These are phyloP conservation scores for Penicillium herquei DNA, from an alignment of 495 filamentous ascomycete genomes.

Conservation along the genomic window DNA sequence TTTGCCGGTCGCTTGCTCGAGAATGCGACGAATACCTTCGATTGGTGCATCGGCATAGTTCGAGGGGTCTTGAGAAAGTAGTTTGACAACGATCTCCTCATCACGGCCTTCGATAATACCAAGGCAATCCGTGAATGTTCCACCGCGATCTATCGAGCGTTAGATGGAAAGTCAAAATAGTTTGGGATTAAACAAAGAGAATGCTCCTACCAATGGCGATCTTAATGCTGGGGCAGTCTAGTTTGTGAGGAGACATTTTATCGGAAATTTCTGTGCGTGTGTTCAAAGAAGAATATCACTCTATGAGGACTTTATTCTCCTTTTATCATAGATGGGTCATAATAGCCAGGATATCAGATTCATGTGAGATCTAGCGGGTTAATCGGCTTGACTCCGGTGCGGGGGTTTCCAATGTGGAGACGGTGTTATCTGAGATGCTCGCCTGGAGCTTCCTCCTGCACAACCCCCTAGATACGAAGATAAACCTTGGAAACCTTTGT, in stretches of 20 bases:
- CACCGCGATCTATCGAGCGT: conserved; percentile 18
- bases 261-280: not conserved
- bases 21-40: conserved; percentile 19
- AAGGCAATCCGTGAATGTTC: conserved; percentile 23
- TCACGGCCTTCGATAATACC: conserved; percentile 14
- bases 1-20: conserved; percentile 21
- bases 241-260: conserved; percentile 16
- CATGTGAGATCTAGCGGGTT: too few relatives aligned
- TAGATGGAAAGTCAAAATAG: not conserved
- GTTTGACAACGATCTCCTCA: conserved; percentile 19
- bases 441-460: conserved; percentile 10
- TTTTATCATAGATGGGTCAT: too few relatives aligned
- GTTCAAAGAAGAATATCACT: not conserved
- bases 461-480: not conserved
- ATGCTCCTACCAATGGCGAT: conserved; percentile 25
- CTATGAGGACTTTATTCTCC: too few relatives aligned
- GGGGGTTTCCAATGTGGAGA: not conserved
- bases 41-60: conserved; percentile 22
- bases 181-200: not conserved
- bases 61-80: conserved; percentile 14
- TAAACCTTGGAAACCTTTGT: too few relatives aligned
- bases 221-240: conserved; percentile 19
- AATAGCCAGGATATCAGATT: too few relatives aligned
- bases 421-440: conserved; percentile 8
- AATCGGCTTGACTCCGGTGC: too few relatives aligned